Evolutionary conservation across 1,284 basidiomycete genomes (phyloP), one percentile per base, ranked within the genome.

Genomic region (Apiotrichum gamsii): DNA sequence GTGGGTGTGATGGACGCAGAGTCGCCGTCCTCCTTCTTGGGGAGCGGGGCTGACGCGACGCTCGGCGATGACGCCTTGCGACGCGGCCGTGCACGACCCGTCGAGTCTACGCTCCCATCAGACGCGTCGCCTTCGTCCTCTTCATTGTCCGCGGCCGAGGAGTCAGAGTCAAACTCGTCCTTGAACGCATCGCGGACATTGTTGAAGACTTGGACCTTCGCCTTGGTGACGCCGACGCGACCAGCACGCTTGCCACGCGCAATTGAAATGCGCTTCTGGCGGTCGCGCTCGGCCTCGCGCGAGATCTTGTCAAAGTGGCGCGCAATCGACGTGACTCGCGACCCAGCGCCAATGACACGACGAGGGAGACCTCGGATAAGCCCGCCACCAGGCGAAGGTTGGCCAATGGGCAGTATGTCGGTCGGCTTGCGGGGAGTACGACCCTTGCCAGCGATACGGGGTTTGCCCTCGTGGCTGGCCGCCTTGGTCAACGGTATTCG

Each of bases 131-230:
- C 60, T 28, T 69, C 67, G 36, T 72, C 68, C 41, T 68, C 88
- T 58, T 94, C 89, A 57, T 93, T 90, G 19, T 88, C 90, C 58
- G 90, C 88, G 58, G 86, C 88, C 0, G 83, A 85, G 9, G 83
- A 83, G 56, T 85, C 84, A 48, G 79, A 64, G 47, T 74, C 73
- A 31, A 83, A 85, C 57, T 93, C 87, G 61, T 95, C 91, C 50
- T 81, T 80, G 60, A 96, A 88, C 0, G 89, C 93, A 61, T 96
- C 91, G 62, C 88, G 84, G 54, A 96, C 82, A 60, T 88, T 95
- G 56, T 88, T 84, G 38, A 96, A 82, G 31, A 97, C 82, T 64
- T 93, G 84, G 1, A 97, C 88, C 51, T 84, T 90, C 8, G 90
- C 90, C 45, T 85, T 82, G 4, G 91, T 87, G 28, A 85, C 84